Evolutionary conservation across 2,329 filamentous ascomycete species (phyloP), one percentile per base, ranked within the genome.

Genomic region (Aspergillus cejpii): DNA sequence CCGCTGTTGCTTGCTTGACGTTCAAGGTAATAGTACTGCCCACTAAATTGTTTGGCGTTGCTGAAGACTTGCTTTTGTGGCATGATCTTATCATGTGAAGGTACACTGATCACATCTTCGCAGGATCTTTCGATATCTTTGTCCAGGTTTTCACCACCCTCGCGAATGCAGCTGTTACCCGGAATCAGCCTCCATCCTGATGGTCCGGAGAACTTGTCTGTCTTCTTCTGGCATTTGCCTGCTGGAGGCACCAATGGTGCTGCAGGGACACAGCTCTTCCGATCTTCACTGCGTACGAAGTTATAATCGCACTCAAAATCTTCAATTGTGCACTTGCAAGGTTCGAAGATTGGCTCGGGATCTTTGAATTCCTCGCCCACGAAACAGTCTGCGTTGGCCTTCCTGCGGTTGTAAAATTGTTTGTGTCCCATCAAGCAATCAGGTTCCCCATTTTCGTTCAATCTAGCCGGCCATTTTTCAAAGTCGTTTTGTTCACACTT

Each of bases 301-400:
- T 94, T 94, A 74, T 86, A 95, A 62, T 97, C 91, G 64, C 92
- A 98, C 69, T 98, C 92, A 63, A 94, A 98, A 65, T 98, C 94
- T 26, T 75, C 73, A 45, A 85, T 80, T 0, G 83, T 81, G 67
- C 92, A 98, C 31, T 87, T 80, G 72, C 92, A 98, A 37, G 80
- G 68, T 56, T 87, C 80, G 21, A 79, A 84, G 49, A 83, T 73
- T 1, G 85, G 80, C 26, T 79, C 68, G 0, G 86, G 82, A 51
- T 92, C 85, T 60, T 88, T 81, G 71, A 95, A 96, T 42, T 91
- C 81, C 48, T 86, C 76, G 56, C 87, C 85, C 55, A 97, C 77
- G 63, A 96, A 94, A 68, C 94, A 98, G 49, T 94, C 81, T 14
- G 86, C 84, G 56, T 87, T 79, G 63, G 88, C 85, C 73, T 94